Conservation (phyloP, 1,284 basidiomycete genomes). For the Bondarzewia mesenterica region DNA sequence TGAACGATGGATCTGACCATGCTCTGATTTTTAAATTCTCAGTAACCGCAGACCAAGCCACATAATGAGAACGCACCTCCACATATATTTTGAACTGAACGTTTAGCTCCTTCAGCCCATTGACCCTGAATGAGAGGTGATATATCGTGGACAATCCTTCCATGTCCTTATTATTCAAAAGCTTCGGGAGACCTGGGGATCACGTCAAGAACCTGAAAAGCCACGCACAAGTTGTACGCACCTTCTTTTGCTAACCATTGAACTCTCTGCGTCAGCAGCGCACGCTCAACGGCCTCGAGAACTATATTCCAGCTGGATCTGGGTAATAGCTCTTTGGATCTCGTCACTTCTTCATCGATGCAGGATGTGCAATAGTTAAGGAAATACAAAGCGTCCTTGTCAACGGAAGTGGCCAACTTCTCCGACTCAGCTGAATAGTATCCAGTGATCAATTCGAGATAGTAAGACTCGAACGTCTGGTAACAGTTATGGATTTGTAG, state of each 20-base stretch:
- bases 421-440: slow-evolving; percentile 50
- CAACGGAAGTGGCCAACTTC: slow-evolving; percentile 26
- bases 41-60: background rate
- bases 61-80: slow-evolving; percentile 28
- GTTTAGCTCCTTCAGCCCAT: slow-evolving; percentile 45
- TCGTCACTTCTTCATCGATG: slow-evolving; percentile 46
- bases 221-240: slow-evolving; percentile 24
- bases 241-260: slow-evolving; percentile 53
- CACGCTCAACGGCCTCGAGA: slow-evolving; percentile 41
- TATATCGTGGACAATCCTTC: slow-evolving; percentile 53
- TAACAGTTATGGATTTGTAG: slow-evolving; percentile 51
- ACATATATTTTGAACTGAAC: slow-evolving; percentile 57
- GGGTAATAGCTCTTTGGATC: slow-evolving; percentile 44
- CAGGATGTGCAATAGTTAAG: slow-evolving; percentile 40
- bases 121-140: slow-evolving; percentile 53
- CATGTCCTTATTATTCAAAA: slow-evolving; percentile 45
- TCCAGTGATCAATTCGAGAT: slow-evolving; percentile 37
- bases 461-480: slow-evolving; percentile 42
- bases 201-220: background rate
- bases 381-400: slow-evolving; percentile 45
- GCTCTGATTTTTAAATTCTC: slow-evolving; percentile 25
- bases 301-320: slow-evolving; percentile 41
- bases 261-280: slow-evolving; percentile 41
- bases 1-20: slow-evolving; percentile 52
- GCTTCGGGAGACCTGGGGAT: slow-evolving; percentile 48